Evolutionary conservation across 805 yeast species (phyloP).

Genomic region (Vanderwaltozyma yarrowii): DNA sequence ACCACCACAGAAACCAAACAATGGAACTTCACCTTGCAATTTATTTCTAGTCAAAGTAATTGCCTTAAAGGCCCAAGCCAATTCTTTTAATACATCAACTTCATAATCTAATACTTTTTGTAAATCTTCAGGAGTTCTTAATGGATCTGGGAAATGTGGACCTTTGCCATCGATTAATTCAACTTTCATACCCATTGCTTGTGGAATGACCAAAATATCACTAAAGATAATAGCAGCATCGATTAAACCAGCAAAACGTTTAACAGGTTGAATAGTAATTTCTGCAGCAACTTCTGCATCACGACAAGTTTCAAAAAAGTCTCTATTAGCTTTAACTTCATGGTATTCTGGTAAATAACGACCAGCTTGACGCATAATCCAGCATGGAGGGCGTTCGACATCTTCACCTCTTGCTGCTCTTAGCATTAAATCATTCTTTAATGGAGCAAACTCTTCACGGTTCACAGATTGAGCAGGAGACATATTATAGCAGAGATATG

Average conservation of each 20-base stretch:
- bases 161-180: conserved; percentile 92
- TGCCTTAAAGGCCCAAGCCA: conserved; percentile 94
- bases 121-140: conserved; percentile 65
- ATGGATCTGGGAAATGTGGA: conserved; percentile 83
- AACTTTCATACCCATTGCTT: conserved; percentile 95
- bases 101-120: conserved; percentile 41
- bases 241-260: conserved; percentile 75
- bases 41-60: conserved; percentile 82
- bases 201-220: conserved; percentile 93
- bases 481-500: neutral
- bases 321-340: conserved; percentile 70
- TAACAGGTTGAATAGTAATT: conserved; percentile 92
- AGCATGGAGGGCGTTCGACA: conserved; percentile 95
- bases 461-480: conserved; percentile 1
- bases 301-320: conserved; percentile 91
- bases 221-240: conserved; percentile 97
- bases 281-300: conserved; percentile 90
- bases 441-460: conserved; percentile 46
- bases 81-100: conserved; percentile 63
- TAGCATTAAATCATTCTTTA: conserved; percentile 81
- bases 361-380: conserved; percentile 99
- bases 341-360: conserved; percentile 87
- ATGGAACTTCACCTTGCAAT: conserved; percentile 82
- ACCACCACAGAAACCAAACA: conserved; percentile 93
- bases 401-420: conserved; percentile 85